Percentiles rank a stretch among this genome's conserved stretches.
Conservation (phyloP, 1,284 basidiomycete genomes). For the Volvariella volvacea region DNA sequence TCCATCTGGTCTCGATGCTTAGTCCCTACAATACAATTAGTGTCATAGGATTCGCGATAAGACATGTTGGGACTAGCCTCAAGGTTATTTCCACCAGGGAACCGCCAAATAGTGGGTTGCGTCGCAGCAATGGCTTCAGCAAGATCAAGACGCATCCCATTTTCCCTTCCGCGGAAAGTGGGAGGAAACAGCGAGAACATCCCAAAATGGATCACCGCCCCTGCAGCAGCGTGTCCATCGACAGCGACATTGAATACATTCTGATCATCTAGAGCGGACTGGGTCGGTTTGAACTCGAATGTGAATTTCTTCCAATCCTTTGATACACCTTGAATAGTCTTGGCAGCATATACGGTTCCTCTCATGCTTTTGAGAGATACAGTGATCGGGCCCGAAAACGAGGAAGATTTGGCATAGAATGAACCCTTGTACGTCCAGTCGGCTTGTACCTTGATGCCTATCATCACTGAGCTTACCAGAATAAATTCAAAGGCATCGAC, state of each 20-base stretch:
- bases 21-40: no score
- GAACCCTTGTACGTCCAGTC: conserved; percentile 58
- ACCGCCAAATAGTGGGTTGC: conserved; percentile 59
- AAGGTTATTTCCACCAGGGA: conserved; percentile 54
- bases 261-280: conserved; percentile 32
- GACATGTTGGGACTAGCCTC: no score
- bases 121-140: conserved; percentile 58
- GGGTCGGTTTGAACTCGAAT: conserved; percentile 37
- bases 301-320: conserved; percentile 49
- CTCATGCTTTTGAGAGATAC: conserved; percentile 38
- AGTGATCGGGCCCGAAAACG: conserved; percentile 38
- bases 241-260: conserved; percentile 53
- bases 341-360: conserved; percentile 39
- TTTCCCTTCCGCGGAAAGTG: conserved; percentile 56
- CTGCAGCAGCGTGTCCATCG: conserved; percentile 37
- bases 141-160: conserved; percentile 62
- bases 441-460: conserved; percentile 58
- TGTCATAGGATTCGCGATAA: no score
- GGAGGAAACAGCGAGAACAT: conserved; percentile 69
- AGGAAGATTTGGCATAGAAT: conserved; percentile 57
- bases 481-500: no score
- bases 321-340: conserved; percentile 33
- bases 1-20: conserved; percentile 50
- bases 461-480: no score
- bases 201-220: conserved; percentile 52